Conservation (phyloP, 2,329 filamentous ascomycete species). For the Tolypocladium amazonense region DNA sequence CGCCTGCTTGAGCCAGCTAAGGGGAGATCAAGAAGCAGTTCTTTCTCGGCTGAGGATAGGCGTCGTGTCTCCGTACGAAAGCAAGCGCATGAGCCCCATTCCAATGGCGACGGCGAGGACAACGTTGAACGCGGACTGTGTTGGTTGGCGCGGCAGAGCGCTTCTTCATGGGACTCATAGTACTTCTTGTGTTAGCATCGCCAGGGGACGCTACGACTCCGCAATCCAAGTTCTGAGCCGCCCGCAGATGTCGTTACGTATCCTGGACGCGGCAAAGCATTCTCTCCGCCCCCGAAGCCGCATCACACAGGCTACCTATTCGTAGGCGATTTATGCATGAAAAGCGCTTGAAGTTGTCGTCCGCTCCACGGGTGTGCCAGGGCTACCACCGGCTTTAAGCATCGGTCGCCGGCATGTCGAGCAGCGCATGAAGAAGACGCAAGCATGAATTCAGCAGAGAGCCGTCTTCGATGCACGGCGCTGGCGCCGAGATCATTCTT, state of each 20-base stretch:
- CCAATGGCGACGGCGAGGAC: background rate
- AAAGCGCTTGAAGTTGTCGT: background rate
- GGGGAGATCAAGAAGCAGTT: background rate
- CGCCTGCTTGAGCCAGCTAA: background rate
- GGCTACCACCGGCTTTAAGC: constrained; percentile 17
- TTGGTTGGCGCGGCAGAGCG: background rate
- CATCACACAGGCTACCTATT: background rate
- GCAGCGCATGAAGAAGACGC: background rate
- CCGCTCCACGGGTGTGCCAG: constrained; percentile 1
- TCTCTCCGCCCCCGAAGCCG: background rate
- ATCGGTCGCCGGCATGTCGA: constrained; percentile 16
- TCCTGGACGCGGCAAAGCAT: background rate
- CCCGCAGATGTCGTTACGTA: background rate
- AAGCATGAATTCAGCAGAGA: background rate
- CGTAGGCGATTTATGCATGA: background rate
- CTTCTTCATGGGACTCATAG: background rate
- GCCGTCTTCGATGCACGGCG: constrained; percentile 1
- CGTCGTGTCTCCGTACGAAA: background rate
- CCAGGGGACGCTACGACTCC: background rate
- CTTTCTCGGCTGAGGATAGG: background rate
- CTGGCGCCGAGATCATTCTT: constrained; percentile 13
- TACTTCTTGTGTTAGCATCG: background rate
- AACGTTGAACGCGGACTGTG: background rate
- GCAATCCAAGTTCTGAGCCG: background rate
- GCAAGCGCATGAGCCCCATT: background rate